phyloP scores from a whole-genome alignment of 768 basidiomycete genomes.

The Mycena olivaceomarginata region DNA sequence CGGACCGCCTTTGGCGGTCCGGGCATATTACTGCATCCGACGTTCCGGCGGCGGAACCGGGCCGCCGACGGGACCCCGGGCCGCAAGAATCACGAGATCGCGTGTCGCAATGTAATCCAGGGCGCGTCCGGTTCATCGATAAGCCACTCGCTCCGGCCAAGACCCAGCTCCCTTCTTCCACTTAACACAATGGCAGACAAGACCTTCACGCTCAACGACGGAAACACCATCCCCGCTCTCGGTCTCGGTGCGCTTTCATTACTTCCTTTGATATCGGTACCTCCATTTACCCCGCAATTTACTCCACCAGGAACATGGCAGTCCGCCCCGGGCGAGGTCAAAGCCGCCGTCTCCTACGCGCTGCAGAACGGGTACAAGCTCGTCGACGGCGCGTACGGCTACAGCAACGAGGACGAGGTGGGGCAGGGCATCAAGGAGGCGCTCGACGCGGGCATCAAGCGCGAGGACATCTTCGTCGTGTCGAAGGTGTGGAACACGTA shows the following conservation, averaged over 20 bases:
- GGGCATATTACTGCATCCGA: too few relatives aligned
- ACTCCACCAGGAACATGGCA: neutral
- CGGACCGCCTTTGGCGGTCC: too few relatives aligned
- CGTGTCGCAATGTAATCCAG: too few relatives aligned
- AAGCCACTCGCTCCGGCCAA: too few relatives aligned
- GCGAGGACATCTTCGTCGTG: neutral
- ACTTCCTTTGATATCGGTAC: neutral
- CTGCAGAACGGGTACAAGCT: neutral
- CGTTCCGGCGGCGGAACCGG: too few relatives aligned
- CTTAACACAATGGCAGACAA: neutral
- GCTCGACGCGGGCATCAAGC: neutral
- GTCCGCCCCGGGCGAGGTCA: neutral
- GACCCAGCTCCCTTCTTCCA: too few relatives aligned
- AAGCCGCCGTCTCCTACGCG: neutral
- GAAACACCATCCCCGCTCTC: neutral
- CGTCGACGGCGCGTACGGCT: slow-evolving; percentile 1
- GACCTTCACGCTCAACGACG: neutral
- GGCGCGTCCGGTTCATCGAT: too few relatives aligned
- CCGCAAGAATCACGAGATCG: too few relatives aligned
- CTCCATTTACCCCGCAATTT: neutral
- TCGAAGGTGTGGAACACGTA: neutral
- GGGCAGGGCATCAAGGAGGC: slow-evolving; percentile 1
- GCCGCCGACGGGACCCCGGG: too few relatives aligned
- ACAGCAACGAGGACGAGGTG: slow-evolving; percentile 2
- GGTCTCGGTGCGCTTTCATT: neutral